A percentile compares a stretch with the other conserved stretches of the same genome.
Conservation (phyloP, 2,329 filamentous ascomycete genomes). For the Paecilomyces formosus region DNA sequence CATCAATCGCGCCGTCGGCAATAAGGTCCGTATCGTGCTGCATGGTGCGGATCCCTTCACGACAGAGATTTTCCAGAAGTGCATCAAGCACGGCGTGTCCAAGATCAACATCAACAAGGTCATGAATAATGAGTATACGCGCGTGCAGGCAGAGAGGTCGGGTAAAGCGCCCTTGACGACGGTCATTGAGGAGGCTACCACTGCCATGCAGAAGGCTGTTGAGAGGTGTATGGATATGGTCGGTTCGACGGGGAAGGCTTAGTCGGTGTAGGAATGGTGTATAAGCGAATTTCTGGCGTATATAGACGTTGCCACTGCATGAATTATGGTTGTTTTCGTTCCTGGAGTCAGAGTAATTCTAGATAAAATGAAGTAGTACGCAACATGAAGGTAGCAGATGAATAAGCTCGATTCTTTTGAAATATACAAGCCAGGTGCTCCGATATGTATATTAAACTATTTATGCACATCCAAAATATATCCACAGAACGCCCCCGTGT, state of each 20-base stretch:
- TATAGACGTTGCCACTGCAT: not conserved
- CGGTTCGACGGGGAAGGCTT: constrained; percentile 30
- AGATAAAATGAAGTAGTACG: not conserved
- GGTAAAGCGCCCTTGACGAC: constrained; percentile 46
- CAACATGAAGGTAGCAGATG: not conserved
- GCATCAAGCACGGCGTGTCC: constrained; percentile 48
- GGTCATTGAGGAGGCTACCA: constrained; percentile 48
- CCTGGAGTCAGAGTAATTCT: not conserved
- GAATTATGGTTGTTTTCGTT: not conserved
- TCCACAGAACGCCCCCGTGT: not conserved
- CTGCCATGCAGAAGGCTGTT: constrained; percentile 48
- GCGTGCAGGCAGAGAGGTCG: constrained; percentile 42
- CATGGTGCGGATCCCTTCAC: constrained; percentile 54
- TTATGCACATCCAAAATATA: not conserved
- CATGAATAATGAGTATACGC: constrained; percentile 45
- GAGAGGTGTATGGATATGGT: constrained; percentile 51
- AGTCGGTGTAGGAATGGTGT: not conserved
- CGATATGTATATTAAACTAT: not conserved
- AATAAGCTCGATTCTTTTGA: not conserved
- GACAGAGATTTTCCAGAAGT: constrained; percentile 47
- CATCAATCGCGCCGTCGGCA: constrained; percentile 44
- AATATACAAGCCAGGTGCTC: too few species aligned
- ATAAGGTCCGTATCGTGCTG: constrained; percentile 46
- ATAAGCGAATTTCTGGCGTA: not conserved
- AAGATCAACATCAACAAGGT: constrained; percentile 56